Conservation (phyloP, 148 eudicot species). For the Rhododendron ovatum region DNA sequence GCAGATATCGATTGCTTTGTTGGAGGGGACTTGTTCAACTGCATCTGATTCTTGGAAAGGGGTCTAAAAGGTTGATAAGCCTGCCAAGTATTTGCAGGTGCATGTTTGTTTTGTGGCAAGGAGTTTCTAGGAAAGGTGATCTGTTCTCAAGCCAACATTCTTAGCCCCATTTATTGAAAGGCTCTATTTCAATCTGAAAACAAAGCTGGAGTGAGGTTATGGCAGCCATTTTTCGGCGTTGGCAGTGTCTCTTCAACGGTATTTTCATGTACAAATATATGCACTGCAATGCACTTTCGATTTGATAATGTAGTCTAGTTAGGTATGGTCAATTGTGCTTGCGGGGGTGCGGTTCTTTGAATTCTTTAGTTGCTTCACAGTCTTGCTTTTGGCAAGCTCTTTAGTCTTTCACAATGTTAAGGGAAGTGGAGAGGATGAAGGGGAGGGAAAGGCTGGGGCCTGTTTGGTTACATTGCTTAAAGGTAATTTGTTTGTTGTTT, state of each 20-base stretch:
- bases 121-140: neutral
- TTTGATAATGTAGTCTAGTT: neutral
- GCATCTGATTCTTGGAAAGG: neutral
- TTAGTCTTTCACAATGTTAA: neutral
- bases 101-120: neutral
- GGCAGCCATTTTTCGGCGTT: neutral
- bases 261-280: neutral
- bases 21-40: neutral
- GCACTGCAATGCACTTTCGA: neutral
- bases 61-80: neutral
- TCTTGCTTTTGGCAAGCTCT: neutral
- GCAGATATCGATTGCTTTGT: neutral
- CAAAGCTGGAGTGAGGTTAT: neutral
- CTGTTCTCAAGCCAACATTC: neutral
- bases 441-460: neutral
- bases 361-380: neutral
- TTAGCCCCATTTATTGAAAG: neutral
- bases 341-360: neutral
- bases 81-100: neutral
- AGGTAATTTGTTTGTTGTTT: too few species aligned
- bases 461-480: neutral
- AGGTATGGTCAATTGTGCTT: neutral
- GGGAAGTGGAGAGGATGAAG: too few species aligned
- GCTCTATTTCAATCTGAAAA: neutral
- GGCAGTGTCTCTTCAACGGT: neutral